Evolutionary conservation across 208 protist genomes (phyloP), one percentile per base, ranked within the genome.

Genomic region (Eutreptiella sp.): DNA sequence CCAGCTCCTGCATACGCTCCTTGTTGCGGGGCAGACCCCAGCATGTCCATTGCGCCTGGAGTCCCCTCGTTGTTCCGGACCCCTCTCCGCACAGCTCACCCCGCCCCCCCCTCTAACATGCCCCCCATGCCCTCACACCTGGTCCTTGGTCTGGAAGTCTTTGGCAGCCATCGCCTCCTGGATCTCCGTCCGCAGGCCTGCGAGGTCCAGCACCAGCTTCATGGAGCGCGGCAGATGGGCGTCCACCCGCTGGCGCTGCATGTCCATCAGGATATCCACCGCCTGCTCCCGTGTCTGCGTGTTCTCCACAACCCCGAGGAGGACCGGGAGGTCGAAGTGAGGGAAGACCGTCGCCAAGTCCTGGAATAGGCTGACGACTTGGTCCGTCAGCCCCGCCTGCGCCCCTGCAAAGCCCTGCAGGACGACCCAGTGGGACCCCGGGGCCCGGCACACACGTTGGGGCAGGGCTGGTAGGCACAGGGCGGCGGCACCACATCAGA

Each of bases 171-270:
- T 70, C 38, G 69, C 69, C 21, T 77, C 42, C 24, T 80, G 70
- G 21, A 79, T 65, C 1, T 31, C 57, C 1, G 48, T 61, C 26
- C 76, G 68, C 58, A 88, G 65, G 27, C 77, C 70, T 27, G 80
- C 69, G 21, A 68, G 68, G 2, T 35, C 35, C 67, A 88, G 68
- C 34, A 91, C 61, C 34, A 80, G 66, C 57, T 78, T 68, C 9
- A 64, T 9, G 32, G 7, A 63, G 16, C 65, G 65, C 16, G 71
- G 60, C 3, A 71, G 39, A 23, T 77, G 47, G 36, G 73, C 67
- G 48, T 87, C 73, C 4, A 87, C 57, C 34, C 73, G 57, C 47
- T 85, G 70, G 24, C 68, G 53, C 60, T 87, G 74, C n/a, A 91
- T 83, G 29, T 68, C 71, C 5, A 79, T 53, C 28, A 81, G 38